phyloP scores from a whole-genome alignment of 139 green algal genomes.

The Coelastrella sp. region DNA sequence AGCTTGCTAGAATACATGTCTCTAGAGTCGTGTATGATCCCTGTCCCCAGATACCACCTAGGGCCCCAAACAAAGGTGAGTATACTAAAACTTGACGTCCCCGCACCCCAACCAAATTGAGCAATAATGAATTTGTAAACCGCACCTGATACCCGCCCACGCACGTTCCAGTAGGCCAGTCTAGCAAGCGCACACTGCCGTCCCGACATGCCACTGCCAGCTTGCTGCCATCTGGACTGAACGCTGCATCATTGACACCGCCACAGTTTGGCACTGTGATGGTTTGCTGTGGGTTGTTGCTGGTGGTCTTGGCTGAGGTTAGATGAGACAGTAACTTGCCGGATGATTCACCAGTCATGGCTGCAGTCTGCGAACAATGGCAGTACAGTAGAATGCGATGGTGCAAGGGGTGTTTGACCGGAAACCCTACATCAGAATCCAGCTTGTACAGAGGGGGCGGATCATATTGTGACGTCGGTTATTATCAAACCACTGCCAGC shows the following conservation, averaged over 20 bases:
- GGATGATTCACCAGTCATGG: constrained; percentile 37
- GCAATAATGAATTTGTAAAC: too few relatives aligned
- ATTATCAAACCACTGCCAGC: too few relatives aligned
- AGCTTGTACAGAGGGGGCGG: too few relatives aligned
- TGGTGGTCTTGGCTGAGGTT: constrained; percentile 15
- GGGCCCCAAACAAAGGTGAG: too few relatives aligned
- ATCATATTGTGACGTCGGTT: too few relatives aligned
- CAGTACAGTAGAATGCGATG: not conserved
- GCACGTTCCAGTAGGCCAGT: constrained; percentile 64
- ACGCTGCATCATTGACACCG: constrained; percentile 77
- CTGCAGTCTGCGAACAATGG: not conserved
- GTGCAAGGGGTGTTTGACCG: not conserved
- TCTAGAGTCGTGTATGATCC: too few relatives aligned
- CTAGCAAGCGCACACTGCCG: constrained; percentile 82
- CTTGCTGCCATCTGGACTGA: constrained; percentile 80
- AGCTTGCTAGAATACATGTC: too few relatives aligned
- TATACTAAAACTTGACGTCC: too few relatives aligned
- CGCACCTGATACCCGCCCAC: constrained; percentile 75
- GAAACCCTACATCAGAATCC: too few relatives aligned
- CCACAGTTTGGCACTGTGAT: constrained; percentile 50
- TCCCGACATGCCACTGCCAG: constrained; percentile 86
- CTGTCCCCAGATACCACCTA: too few relatives aligned
- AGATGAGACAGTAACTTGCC: constrained; percentile 45
- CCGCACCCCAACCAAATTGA: too few relatives aligned
- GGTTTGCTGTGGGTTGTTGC: constrained; percentile 28